Base-by-base conservation (phyloP, 2,329 filamentous ascomycete species). In the Aspergillus luchuensis region DNA sequence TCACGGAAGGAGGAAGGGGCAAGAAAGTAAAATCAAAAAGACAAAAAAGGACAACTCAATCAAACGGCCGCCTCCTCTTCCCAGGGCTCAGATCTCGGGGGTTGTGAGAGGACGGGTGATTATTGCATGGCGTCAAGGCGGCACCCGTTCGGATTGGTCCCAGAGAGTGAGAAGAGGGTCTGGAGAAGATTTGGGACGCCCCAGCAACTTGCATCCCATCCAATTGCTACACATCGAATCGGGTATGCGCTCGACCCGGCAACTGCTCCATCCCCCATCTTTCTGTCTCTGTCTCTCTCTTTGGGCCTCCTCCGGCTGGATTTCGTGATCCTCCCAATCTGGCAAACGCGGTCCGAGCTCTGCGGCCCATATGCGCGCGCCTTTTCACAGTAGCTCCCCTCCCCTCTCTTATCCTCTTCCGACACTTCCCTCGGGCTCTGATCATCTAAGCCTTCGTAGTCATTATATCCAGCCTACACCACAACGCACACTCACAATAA, bases 331-430 rank as follows among this genome's bases (percentile, higher is more conserved):
- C 45, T 49, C 45, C 60, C 36, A 62, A 62, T 54, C 30, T 54
- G 62, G 60, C 54, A 63, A 64, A 64, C 43, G 57, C 64, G 58
- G 60, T 63, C 64, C 62, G 60, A 63, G 60, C 55, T 53, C 50
- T 57, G 38, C 33, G 47, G 41, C 15, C 45, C 15, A 21, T 56
- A 19, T 48, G 45, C 45, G 45, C 45, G 21, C 45, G 30, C n/a
- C 33, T 36, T 36, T 36, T 15, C 33, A 36, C 33, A 36, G 33
- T 36, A 36, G 33, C 33, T 36, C 11, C 33, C 11, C 11, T 15
- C 11, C 33, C 11, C 33, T 13, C 33, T 36, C 33, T 13, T 36
- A 36, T 36, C 33, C 33, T 36, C 33, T 36, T 13, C 33, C 33
- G 33, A 36, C 11, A 36, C 11, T 36, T 36, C 33, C 11, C 33